phyloP scores from a whole-genome alignment of 495 filamentous ascomycete genomes.

The Wilcoxina mikolae region DNA sequence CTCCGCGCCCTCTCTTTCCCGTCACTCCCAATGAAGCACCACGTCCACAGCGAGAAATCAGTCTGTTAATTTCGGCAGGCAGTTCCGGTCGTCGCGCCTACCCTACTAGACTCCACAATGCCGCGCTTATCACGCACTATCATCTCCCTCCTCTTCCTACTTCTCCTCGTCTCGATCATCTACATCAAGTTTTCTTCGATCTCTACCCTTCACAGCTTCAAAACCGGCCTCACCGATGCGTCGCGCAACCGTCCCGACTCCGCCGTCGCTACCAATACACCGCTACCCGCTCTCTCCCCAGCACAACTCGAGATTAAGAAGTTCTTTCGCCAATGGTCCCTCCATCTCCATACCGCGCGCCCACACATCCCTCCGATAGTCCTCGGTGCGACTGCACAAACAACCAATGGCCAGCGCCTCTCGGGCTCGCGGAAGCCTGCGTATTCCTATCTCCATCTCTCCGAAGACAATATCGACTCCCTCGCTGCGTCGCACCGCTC shows the following conservation, averaged over 20 bases:
- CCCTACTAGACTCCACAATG: not conserved
- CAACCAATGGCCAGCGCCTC: not conserved
- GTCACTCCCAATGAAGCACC: no score
- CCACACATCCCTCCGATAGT: not conserved
- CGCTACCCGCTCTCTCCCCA: not conserved
- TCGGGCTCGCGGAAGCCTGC: not conserved
- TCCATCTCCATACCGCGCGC: not conserved
- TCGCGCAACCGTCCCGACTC: not conserved
- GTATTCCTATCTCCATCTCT: not conserved
- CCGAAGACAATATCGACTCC: not conserved
- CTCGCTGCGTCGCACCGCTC: not conserved
- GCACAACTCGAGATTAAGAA: not conserved
- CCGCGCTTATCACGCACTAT: not conserved
- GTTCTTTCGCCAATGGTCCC: not conserved
- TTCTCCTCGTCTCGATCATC: not conserved
- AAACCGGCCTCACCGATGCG: not conserved
- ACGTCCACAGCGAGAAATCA: no score
- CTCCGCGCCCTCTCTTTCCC: no score
- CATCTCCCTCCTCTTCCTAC: not conserved
- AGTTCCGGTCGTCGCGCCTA: no score
- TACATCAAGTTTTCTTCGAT: not conserved
- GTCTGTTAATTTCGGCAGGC: no score
- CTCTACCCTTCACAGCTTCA: not conserved
- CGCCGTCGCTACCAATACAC: not conserved
- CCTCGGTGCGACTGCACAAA: not conserved